Percentiles rank a stretch among this genome's conserved stretches.
These are phyloP conservation scores for Tylopilus vinaceipallidus DNA, from an alignment of 768 basidiomycete genomes.

Conservation along the genomic window DNA sequence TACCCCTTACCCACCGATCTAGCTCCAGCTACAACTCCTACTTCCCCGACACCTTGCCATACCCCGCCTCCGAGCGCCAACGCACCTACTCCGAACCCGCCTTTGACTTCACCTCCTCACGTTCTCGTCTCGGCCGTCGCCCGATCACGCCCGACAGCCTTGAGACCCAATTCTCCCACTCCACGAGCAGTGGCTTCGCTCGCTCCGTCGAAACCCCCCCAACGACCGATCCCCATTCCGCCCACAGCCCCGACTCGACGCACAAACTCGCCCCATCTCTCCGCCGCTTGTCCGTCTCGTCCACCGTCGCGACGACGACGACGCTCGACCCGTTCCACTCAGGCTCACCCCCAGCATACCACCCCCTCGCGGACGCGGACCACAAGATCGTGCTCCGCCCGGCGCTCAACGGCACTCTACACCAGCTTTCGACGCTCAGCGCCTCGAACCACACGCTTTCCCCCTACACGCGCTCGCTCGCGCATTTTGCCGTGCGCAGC, in stretches of 20 bases:
- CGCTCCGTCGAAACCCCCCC: slow-evolving; percentile 48
- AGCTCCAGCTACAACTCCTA: slow-evolving; percentile 23
- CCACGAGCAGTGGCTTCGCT: slow-evolving; percentile 44
- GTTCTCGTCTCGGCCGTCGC: slow-evolving; percentile 27
- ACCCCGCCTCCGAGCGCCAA: slow-evolving; percentile 1
- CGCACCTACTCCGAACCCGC: slow-evolving; percentile 18
- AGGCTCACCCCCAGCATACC: slow-evolving; percentile 34
- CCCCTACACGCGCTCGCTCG: slow-evolving; percentile 86
- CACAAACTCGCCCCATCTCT: slow-evolving; percentile 15
- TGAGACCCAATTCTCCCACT: slow-evolving; percentile 49
- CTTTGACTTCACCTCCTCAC: slow-evolving; percentile 23
- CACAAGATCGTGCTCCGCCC: slow-evolving; percentile 66
- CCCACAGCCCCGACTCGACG: slow-evolving; percentile 16
- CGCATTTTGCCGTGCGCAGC: slow-evolving; percentile 90
- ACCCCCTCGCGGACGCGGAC: slow-evolving; percentile 37
- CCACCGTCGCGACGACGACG: slow-evolving; percentile 19
- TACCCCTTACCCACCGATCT: slow-evolving; percentile 16
- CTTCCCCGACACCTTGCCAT: slow-evolving; percentile 6
- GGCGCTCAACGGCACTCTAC: slow-evolving; percentile 69
- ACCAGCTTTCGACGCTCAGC: slow-evolving; percentile 82
- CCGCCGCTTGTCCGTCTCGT: slow-evolving; percentile 37
- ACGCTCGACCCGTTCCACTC: slow-evolving; percentile 34
- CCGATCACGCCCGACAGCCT: slow-evolving; percentile 50
- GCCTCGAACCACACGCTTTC: slow-evolving; percentile 92
- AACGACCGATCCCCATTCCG: slow-evolving; percentile 30